Conservation (phyloP, 1,284 basidiomycete species). For the Ustilago trichophora region DNA sequence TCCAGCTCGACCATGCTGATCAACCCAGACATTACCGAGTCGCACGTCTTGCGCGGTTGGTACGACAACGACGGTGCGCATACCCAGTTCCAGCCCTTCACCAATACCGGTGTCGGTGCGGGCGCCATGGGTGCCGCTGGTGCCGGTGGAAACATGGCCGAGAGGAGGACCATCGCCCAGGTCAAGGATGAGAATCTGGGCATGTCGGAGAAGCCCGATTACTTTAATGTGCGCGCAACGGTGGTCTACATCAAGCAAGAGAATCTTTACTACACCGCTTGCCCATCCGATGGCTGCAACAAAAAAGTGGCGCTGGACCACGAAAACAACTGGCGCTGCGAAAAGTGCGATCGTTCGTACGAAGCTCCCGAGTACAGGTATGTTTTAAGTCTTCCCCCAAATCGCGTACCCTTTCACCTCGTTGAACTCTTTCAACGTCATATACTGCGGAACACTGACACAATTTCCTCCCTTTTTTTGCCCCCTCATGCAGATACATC, state of each 20-base stretch:
- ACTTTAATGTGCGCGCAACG: constrained; percentile 82
- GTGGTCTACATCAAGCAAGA: constrained; percentile 90
- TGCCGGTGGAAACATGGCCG: constrained; percentile 67
- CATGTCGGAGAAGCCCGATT: constrained; percentile 80
- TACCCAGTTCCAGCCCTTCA: constrained; percentile 56
- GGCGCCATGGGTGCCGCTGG: constrained; percentile 49
- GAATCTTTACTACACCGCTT: constrained; percentile 88
- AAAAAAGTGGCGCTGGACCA: constrained; percentile 86
- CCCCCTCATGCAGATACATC: too few species aligned
- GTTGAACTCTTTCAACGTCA: too few species aligned
- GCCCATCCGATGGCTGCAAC: constrained; percentile 81
- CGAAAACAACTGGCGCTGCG: constrained; percentile 81
- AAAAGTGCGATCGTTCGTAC: constrained; percentile 86
- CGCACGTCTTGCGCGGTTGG: constrained; percentile 89
- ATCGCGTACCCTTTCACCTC: too few species aligned
- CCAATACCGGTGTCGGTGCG: constrained; percentile 67
- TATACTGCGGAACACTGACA: too few species aligned
- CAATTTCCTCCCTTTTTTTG: too few species aligned
- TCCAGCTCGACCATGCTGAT: constrained; percentile 68
- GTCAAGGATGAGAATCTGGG: constrained; percentile 83
- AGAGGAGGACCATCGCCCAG: constrained; percentile 76
- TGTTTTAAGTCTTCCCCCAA: too few species aligned
- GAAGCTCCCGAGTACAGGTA: constrained; percentile 79
- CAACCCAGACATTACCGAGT: constrained; percentile 88
- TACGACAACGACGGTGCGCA: constrained; percentile 68